Base-by-base conservation (phyloP, 306 rosid species). In the Inga leiocalycina region DNA sequence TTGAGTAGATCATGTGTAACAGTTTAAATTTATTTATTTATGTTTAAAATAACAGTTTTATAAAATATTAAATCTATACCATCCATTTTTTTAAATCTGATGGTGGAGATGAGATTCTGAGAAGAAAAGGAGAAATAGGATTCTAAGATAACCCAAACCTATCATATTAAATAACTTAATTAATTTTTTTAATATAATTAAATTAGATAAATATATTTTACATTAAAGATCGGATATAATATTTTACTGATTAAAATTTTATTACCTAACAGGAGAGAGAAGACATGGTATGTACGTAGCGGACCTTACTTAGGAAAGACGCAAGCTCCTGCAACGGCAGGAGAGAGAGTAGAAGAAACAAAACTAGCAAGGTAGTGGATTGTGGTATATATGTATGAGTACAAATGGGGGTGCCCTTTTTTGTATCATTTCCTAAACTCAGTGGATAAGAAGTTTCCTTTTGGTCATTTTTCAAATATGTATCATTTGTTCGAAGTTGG, bases 401-500 rank as follows among this genome's bases (percentile, higher is more conserved):
- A 83, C 48, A 76, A 74, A 78, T 56, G 0, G 77, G 43, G 79
- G 62, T 48, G 85, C 44, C 51, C 81, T 45, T 82, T 24, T 84
- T 84, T 71, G 87, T 82, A 85, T 59, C 73, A 66, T 83, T 80
- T 79, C 64, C 81, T 71, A 81, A 85, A 82, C 46, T 76, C 70
- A 75, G 66, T 82, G 79, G 72, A 85, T 76, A 71, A 84, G 87
- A 85, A 88, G 90, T 85, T 85, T 88, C 84, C 87, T 72, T 79
- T 79, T 79, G 86, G 62, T 76, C 73, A 75, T 88, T 80, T 82
- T 85, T 83, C 74, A 37, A 85, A 51, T 73, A 78, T 69, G 87
- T 80, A 44, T 83, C 34, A 74, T 85, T 85, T 83, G 72, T 80
- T 71, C 71, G 82, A 43, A 72, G 68, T 77, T 80, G 45, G 79